Percentiles rank a stretch among this genome's conserved stretches.
These are phyloP conservation scores for Arachis stenosperma DNA, from an alignment of 306 rosid genomes.

Conservation along the genomic window DNA sequence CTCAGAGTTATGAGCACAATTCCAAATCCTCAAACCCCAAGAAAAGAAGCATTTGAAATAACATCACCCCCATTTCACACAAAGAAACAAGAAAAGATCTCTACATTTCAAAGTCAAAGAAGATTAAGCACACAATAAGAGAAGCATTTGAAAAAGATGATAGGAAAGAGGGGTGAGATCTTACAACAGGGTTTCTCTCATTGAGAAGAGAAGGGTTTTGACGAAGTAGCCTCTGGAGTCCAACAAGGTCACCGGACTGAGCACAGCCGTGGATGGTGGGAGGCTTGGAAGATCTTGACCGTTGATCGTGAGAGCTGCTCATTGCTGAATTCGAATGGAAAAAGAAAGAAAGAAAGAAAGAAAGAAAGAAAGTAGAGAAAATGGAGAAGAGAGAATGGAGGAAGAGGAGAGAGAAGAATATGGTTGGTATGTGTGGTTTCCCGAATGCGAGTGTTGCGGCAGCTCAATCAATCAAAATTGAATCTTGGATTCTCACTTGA, in stretches of 20 bases:
- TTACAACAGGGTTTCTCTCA: slow-evolving; percentile 77
- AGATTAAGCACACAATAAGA: not conserved
- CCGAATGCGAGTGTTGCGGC: too few relatives aligned
- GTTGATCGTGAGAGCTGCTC: slow-evolving; percentile 69
- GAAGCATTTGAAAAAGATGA: not conserved
- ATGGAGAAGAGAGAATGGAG: too few relatives aligned
- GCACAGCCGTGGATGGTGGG: slow-evolving; percentile 78
- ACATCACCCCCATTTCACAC: not conserved
- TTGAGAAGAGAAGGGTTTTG: slow-evolving; percentile 80
- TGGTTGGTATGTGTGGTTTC: too few relatives aligned
- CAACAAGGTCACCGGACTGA: slow-evolving; percentile 72
- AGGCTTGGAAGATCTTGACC: slow-evolving; percentile 70
- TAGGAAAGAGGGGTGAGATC: slow-evolving; percentile 38
- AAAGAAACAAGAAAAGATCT: not conserved
- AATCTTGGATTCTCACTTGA: too few relatives aligned
- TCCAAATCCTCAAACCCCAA: slow-evolving; percentile 35
- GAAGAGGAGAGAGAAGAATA: too few relatives aligned
- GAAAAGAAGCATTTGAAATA: not conserved
- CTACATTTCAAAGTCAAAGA: not conserved
- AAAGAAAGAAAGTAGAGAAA: slow-evolving; percentile 6
- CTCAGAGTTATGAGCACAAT: slow-evolving; percentile 16
- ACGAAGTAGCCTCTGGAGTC: slow-evolving; percentile 76
- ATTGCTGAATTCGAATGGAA: slow-evolving; percentile 46
- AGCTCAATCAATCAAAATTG: too few relatives aligned
- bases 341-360: slow-evolving; percentile 29